phyloP scores from a whole-genome alignment of 1,284 basidiomycete species.

The Vanrija sp. region DNA sequence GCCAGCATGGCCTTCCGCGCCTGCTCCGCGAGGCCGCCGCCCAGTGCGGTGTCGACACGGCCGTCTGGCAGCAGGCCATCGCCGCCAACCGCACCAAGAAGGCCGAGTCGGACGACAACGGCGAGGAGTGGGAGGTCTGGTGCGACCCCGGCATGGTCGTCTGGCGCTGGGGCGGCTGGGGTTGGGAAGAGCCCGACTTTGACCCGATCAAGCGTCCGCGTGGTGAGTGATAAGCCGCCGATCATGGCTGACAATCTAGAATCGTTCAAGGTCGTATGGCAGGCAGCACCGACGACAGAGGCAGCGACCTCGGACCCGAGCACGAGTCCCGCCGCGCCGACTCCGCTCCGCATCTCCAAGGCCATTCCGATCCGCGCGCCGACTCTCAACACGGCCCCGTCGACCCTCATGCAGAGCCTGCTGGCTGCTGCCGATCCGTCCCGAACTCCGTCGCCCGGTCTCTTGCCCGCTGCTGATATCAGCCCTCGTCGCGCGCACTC shows the following conservation, averaged over 20 bases:
- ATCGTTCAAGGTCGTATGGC: constrained; percentile 38
- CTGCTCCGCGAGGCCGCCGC: constrained; percentile 29
- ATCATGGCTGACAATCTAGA: constrained; percentile 16
- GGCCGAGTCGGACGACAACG: constrained; percentile 14
- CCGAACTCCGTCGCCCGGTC: constrained; percentile 16
- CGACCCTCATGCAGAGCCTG: neutral
- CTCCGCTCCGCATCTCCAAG: constrained; percentile 35
- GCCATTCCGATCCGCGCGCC: constrained; percentile 47
- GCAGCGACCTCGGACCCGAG: no score
- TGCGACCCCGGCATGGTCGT: constrained; percentile 48
- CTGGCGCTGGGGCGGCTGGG: constrained; percentile 47
- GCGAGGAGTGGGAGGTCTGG: constrained; percentile 47
- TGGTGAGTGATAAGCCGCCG: constrained; percentile 26
- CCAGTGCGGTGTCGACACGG: constrained; percentile 27
- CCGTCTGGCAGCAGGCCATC: constrained; percentile 34
- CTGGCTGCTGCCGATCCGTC: neutral
- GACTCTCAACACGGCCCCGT: constrained; percentile 22
- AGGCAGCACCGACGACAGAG: constrained; percentile 25
- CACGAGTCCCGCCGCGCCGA: constrained; percentile 8
- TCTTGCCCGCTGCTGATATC: constrained; percentile 28
- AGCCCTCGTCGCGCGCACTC: neutral
- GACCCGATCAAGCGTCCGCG: constrained; percentile 34
- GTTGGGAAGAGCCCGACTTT: constrained; percentile 45
- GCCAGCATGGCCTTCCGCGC: constrained; percentile 31
- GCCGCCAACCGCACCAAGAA: constrained; percentile 13